phyloP scores from a whole-genome alignment of 2,329 filamentous ascomycete species.

The Apiospora malaysiana region DNA sequence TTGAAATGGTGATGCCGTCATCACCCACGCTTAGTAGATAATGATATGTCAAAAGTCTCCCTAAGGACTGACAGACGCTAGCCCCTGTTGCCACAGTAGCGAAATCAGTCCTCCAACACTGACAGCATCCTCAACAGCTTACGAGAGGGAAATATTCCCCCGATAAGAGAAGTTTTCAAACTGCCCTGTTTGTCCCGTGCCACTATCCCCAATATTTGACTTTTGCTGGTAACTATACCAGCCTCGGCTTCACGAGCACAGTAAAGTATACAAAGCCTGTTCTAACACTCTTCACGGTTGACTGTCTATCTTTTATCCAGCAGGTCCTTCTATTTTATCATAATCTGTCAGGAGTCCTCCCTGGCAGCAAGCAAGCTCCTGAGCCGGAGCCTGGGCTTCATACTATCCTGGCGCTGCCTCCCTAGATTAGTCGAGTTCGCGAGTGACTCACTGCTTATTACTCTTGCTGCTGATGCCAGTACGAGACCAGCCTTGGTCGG shows the following conservation, averaged over 20 bases:
- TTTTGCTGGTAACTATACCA: no score
- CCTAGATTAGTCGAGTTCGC: background rate
- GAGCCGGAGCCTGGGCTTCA: background rate
- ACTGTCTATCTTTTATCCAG: background rate
- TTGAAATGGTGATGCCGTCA: background rate
- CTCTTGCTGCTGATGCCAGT: background rate
- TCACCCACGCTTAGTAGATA: background rate
- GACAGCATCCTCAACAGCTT: no score
- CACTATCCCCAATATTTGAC: no score
- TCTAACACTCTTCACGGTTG: background rate
- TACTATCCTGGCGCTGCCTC: background rate
- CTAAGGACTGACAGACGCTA: background rate
- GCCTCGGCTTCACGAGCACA: no score
- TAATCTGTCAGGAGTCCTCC: background rate
- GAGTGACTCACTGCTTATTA: background rate
- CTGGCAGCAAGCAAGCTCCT: background rate
- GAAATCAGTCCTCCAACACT: no score
- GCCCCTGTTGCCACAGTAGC: background rate
- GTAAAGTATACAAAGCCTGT: background rate
- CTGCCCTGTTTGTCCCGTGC: no score
- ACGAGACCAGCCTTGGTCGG: background rate
- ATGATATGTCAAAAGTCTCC: background rate
- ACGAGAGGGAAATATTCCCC: no score
- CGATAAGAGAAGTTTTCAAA: no score
- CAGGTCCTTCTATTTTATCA: no score